A percentile compares a stretch with the other conserved stretches of the same genome.
Evolutionary conservation across 805 yeast genomes (phyloP).

Genomic region (Brettanomyces anomalus): DNA sequence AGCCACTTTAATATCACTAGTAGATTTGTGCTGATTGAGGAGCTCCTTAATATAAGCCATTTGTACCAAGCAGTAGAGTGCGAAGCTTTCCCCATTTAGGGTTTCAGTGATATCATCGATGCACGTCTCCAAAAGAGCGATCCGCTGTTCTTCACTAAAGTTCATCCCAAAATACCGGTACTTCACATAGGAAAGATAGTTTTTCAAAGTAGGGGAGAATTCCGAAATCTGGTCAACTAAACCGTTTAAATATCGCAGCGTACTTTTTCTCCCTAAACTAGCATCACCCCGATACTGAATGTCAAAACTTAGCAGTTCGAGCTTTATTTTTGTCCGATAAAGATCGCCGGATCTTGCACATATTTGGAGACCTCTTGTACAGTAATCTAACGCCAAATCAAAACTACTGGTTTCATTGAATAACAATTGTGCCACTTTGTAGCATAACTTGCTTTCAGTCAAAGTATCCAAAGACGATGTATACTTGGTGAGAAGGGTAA

Average conservation of each 20-base stretch:
- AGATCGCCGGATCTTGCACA: constrained; percentile 15
- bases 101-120: constrained; percentile 5
- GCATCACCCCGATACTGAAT: constrained; percentile 24
- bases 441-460: constrained; percentile 26
- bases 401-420: constrained; percentile 33
- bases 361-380: constrained; percentile 21
- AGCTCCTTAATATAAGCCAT: constrained; percentile 24
- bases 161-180: constrained; percentile 23
- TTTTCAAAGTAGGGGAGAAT: constrained; percentile 9
- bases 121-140: constrained; percentile 10
- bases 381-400: constrained; percentile 32
- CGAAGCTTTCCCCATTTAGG: constrained; percentile 7
- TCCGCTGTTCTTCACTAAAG: constrained; percentile 20
- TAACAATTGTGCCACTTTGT: constrained; percentile 29
- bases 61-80: constrained; percentile 17
- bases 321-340: constrained; percentile 18
- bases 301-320: constrained; percentile 30
- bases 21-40: constrained; percentile 23
- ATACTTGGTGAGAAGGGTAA: constrained; percentile 26
- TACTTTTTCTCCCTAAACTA: constrained; percentile 14
- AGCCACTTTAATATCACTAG: constrained; percentile 12
- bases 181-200: constrained; percentile 26
- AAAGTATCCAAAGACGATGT: constrained; percentile 21
- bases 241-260: constrained; percentile 25
- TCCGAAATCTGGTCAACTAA: constrained; percentile 14